Conservation (phyloP, 78 protist genomes). For the Speleostelium caveatum region DNA sequence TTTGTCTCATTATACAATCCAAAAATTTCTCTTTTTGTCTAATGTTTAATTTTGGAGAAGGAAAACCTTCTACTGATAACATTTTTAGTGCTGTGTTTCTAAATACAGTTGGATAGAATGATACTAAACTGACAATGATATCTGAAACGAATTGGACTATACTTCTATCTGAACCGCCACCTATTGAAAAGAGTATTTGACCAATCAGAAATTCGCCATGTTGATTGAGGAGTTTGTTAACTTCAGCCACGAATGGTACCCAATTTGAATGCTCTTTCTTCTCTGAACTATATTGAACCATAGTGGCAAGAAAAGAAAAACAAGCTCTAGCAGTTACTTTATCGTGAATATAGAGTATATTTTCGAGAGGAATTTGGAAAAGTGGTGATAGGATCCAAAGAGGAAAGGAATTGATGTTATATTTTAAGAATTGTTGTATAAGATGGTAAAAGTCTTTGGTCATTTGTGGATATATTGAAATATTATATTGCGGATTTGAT, state of each 20-base stretch:
- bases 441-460: constrained; percentile 44
- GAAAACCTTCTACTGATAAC: constrained; percentile 39
- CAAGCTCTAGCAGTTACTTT: constrained; percentile 38
- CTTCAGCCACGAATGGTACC: background rate
- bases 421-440: constrained; percentile 13
- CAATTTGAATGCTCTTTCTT: constrained; percentile 21
- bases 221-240: background rate
- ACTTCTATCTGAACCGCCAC: constrained; percentile 45
- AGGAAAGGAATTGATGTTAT: constrained; percentile 34
- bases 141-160: constrained; percentile 5
- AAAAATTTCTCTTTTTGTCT: constrained; percentile 46
- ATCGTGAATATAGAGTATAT: constrained; percentile 28
- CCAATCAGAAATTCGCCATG: constrained; percentile 29
- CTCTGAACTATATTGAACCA: constrained; percentile 6
- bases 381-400: background rate
- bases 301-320: constrained; percentile 10
- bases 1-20: constrained; percentile 24
- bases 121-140: background rate
- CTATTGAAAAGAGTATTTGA: constrained; percentile 29
- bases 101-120: constrained; percentile 24
- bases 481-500: constrained; percentile 19
- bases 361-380: constrained; percentile 19
- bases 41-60: constrained; percentile 4
- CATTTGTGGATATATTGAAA: constrained; percentile 42
- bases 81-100: constrained; percentile 30